Percentiles rank a stretch among this genome's conserved stretches.
Conservation (phyloP, 116 monocot species). For the Papilionanthe hybrid region DNA sequence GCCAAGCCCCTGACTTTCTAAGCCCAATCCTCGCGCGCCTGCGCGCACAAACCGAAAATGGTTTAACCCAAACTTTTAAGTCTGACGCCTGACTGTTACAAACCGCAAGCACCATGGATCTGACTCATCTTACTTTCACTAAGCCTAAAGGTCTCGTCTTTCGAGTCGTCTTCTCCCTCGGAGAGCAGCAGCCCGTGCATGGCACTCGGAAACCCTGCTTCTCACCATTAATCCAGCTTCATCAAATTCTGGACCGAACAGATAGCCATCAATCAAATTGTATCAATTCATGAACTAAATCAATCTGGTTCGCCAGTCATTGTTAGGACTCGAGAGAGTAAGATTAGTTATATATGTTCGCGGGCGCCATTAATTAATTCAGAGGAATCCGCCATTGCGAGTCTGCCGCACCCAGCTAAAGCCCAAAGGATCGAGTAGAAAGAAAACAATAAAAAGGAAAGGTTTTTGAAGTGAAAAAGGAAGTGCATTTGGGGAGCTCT, state of each 20-base stretch:
- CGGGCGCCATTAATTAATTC: neutral
- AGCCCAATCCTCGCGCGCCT: neutral
- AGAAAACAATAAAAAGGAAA: neutral
- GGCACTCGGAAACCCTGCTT: neutral
- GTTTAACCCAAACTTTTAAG: neutral
- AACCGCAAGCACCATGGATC: neutral
- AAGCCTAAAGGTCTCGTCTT: neutral
- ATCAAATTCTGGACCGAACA: neutral
- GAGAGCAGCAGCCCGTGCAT: neutral
- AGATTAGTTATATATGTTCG: neutral
- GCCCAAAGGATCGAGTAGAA: neutral
- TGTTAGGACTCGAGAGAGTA: neutral
- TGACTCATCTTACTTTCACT: neutral
- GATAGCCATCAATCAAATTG: neutral
- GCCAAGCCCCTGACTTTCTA: neutral
- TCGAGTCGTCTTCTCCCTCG: neutral
- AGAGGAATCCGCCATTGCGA: neutral
- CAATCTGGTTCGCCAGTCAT: neutral
- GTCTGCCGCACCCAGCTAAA: neutral
- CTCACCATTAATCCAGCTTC: neutral
- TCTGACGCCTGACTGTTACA: neutral
- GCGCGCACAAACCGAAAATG: neutral
- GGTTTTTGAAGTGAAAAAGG: neutral
- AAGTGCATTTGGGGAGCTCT: neutral
- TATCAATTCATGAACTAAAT: too few relatives aligned